Percentiles rank a stretch among this genome's conserved stretches.
Conservation (phyloP, 2,329 filamentous ascomycete species). For the Monosporascus sp. region DNA sequence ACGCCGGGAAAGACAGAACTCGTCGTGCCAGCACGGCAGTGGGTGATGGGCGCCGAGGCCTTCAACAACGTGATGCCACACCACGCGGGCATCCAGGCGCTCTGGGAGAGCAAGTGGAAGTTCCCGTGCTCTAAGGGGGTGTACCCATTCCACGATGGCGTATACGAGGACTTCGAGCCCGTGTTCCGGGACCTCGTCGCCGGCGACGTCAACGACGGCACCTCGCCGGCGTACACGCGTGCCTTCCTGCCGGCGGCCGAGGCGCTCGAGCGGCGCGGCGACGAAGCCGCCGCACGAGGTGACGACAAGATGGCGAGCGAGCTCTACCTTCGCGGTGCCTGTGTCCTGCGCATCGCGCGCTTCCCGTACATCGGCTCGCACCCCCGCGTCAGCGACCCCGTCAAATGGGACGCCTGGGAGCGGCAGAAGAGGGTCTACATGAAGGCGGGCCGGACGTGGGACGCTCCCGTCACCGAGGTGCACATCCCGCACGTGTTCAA, state of each 20-base stretch:
- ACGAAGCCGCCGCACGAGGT: slow-evolving; percentile 41
- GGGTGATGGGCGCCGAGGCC: slow-evolving; percentile 38
- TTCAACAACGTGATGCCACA: slow-evolving; percentile 47
- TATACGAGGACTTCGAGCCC: slow-evolving; percentile 62
- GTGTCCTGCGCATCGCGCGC: slow-evolving; percentile 67
- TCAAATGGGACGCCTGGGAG: slow-evolving; percentile 59
- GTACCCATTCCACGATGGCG: slow-evolving; percentile 71
- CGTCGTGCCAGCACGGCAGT: slow-evolving; percentile 19
- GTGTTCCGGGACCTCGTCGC: slow-evolving; percentile 59
- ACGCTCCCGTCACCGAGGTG: slow-evolving; percentile 56
- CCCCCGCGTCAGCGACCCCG: slow-evolving; percentile 31
- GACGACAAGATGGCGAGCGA: slow-evolving; percentile 50
- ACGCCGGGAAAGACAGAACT: slow-evolving; percentile 16
- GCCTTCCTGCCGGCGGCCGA: slow-evolving; percentile 58
- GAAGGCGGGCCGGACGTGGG: slow-evolving; percentile 49
- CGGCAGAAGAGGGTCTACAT: slow-evolving; percentile 59
- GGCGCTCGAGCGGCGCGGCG: slow-evolving; percentile 47
- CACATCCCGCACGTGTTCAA: slow-evolving; percentile 52
- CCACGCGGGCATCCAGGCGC: slow-evolving; percentile 51
- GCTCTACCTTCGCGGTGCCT: slow-evolving; percentile 64
- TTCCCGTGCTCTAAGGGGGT: slow-evolving; percentile 57
- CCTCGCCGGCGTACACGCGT: slow-evolving; percentile 58
- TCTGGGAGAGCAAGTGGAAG: slow-evolving; percentile 77
- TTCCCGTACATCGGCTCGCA: slow-evolving; percentile 54
- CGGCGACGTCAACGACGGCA: slow-evolving; percentile 58